Evolutionary conservation across 495 filamentous ascomycete species (phyloP).

Genomic region (Hypoxylon fragiforme): DNA sequence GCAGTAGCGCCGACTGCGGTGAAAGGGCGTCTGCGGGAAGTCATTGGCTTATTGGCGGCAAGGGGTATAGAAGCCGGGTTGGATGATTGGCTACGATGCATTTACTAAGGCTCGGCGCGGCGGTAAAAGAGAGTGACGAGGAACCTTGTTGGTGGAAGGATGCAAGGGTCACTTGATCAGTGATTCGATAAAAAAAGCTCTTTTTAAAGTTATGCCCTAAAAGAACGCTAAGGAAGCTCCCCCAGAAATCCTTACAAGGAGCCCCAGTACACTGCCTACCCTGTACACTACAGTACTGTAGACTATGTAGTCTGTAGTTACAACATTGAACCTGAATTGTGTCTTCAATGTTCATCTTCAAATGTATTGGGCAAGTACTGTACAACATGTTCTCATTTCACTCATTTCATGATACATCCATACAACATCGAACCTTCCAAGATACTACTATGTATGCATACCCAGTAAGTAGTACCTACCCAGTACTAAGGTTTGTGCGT

Average conservation of each 20-base stretch:
- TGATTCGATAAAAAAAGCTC: constrained; percentile 17
- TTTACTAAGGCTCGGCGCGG: constrained; percentile 34
- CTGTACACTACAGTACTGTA: too few relatives aligned
- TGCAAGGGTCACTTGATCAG: constrained; percentile 29
- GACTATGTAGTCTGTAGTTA: too few relatives aligned
- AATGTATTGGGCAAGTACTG: constrained; percentile 2
- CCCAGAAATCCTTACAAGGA: too few relatives aligned
- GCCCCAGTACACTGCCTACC: too few relatives aligned
- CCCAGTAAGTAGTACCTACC: too few relatives aligned
- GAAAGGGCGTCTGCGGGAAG: constrained; percentile 20
- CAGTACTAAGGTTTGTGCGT: too few relatives aligned
- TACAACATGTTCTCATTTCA: too few relatives aligned
- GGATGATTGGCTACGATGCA: constrained; percentile 33
- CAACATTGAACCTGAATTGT: too few relatives aligned
- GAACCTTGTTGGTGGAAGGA: constrained; percentile 33
- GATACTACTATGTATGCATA: too few relatives aligned
- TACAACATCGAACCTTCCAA: too few relatives aligned
- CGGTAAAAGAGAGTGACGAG: constrained; percentile 36
- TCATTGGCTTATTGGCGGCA: constrained; percentile 29
- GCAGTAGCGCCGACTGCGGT: constrained; percentile 37
- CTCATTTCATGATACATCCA: too few relatives aligned
- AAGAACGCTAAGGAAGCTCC: not conserved
- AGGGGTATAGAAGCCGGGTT: constrained; percentile 21
- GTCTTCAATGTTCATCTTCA: too few relatives aligned
- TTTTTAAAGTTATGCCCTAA: constrained; percentile 6